phyloP scores from a whole-genome alignment of 768 basidiomycete genomes.

The Mycena amicta region DNA sequence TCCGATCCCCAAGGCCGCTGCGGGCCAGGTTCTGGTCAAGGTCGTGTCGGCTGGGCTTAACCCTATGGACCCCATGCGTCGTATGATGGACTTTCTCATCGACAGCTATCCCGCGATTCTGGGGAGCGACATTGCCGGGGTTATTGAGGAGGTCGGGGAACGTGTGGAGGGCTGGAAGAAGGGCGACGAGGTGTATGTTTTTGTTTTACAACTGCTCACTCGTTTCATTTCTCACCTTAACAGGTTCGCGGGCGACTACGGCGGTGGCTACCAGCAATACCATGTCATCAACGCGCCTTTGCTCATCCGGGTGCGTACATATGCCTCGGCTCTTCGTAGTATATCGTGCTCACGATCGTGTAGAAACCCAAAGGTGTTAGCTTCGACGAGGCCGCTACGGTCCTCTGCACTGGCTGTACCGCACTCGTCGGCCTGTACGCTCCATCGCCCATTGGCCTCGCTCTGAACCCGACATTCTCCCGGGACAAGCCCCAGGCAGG shows the following conservation, averaged over 20 bases:
- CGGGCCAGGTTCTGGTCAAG: conserved; percentile 35
- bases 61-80: conserved; percentile 39
- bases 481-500: conserved; percentile 12
- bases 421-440: conserved; percentile 17
- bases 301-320: background rate
- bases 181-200: conserved; percentile 36
- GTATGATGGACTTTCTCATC: conserved; percentile 23
- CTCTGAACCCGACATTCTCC: conserved; percentile 18
- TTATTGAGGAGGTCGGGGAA: conserved; percentile 36
- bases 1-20: conserved; percentile 25
- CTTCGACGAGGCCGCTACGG: conserved; percentile 17
- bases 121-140: conserved; percentile 34
- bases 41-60: conserved; percentile 31
- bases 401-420: conserved; percentile 9
- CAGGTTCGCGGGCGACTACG: background rate
- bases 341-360: background rate
- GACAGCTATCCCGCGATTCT: conserved; percentile 30
- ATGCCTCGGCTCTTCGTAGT: background rate
- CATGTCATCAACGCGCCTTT: conserved; percentile 22
- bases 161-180: conserved; percentile 34
- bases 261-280: conserved; percentile 31
- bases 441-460: conserved; percentile 11
- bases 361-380: conserved; percentile 13
- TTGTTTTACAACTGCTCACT: conserved; percentile 5
- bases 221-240: conserved; percentile 1